A percentile compares a stretch with the other conserved stretches of the same genome.
Conservation (phyloP, 139 green algal species). For the Chlamydomonas asymmetrica region DNA sequence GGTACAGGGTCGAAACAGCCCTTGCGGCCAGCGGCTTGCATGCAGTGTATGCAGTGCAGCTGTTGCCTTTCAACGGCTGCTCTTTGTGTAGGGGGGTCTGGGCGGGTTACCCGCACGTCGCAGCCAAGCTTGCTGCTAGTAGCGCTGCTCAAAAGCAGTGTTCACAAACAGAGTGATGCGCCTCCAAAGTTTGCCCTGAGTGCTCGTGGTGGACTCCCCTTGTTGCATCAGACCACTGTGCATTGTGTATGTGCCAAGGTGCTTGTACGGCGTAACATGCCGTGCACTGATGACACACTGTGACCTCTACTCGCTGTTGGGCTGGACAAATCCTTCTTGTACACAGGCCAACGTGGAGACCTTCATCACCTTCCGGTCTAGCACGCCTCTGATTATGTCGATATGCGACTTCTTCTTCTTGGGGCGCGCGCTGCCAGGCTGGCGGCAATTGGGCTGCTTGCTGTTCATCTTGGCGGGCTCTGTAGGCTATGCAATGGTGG, state of each 20-base stretch:
- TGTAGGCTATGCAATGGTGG: constrained; percentile 36
- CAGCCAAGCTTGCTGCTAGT: too few species aligned
- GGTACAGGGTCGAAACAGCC: too few species aligned
- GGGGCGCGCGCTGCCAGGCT: constrained; percentile 47
- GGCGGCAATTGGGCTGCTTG: constrained; percentile 41
- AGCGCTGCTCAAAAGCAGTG: too few species aligned
- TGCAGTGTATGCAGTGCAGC: too few species aligned
- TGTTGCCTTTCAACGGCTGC: too few species aligned
- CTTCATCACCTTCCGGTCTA: constrained; percentile 70
- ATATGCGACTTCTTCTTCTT: constrained; percentile 63
- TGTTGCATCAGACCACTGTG: neutral
- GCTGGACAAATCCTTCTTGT: constrained; percentile 28
- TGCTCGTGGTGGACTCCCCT: too few species aligned
- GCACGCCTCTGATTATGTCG: constrained; percentile 55
- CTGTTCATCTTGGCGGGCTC: constrained; percentile 31
- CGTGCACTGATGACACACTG: too few species aligned
- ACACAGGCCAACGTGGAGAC: constrained; percentile 70
- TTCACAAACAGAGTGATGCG: too few species aligned
- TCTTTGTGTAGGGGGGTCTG: too few species aligned
- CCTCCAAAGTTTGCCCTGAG: too few species aligned
- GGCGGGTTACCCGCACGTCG: too few species aligned
- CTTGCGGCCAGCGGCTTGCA: too few species aligned
- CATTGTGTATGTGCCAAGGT: neutral
- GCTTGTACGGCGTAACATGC: neutral
- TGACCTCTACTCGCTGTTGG: neutral